Conservation (phyloP, 75 land plant species). For the Picea sitchensis region DNA sequence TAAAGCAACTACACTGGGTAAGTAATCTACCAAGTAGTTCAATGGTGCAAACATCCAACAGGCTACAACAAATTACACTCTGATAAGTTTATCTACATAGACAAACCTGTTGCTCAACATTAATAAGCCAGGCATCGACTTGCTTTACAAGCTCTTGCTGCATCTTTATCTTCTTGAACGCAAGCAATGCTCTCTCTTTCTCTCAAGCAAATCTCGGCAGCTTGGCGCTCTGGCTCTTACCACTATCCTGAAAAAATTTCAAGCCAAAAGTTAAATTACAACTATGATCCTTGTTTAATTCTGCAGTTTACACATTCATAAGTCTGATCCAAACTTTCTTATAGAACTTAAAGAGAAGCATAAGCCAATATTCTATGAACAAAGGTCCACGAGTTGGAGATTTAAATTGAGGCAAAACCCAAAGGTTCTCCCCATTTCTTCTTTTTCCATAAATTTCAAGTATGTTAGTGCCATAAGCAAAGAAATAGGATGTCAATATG, state of each 20-base stretch:
- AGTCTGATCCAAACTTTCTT: background rate
- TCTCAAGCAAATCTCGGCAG: slow-evolving; percentile 84
- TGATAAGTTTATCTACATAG: background rate
- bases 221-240: too few species aligned
- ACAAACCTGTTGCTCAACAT: slow-evolving; percentile 95
- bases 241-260: too few species aligned
- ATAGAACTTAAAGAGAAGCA: background rate
- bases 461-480: too few species aligned
- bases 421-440: background rate
- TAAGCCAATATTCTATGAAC: background rate
- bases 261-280: background rate
- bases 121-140: slow-evolving; percentile 88
- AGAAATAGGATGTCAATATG: too few species aligned
- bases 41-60: background rate
- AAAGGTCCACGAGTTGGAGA: background rate
- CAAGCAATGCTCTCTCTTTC: slow-evolving; percentile 84
- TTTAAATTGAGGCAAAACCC: background rate
- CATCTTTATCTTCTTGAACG: slow-evolving; percentile 89
- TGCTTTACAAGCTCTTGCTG: slow-evolving; percentile 92
- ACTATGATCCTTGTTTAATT: background rate
- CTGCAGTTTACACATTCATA: background rate
- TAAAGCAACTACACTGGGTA: background rate
- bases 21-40: background rate
- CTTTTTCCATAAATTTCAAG: background rate
- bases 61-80: background rate